Evolutionary conservation across 768 basidiomycete species (phyloP).

Genomic region (Suillus discolor): DNA sequence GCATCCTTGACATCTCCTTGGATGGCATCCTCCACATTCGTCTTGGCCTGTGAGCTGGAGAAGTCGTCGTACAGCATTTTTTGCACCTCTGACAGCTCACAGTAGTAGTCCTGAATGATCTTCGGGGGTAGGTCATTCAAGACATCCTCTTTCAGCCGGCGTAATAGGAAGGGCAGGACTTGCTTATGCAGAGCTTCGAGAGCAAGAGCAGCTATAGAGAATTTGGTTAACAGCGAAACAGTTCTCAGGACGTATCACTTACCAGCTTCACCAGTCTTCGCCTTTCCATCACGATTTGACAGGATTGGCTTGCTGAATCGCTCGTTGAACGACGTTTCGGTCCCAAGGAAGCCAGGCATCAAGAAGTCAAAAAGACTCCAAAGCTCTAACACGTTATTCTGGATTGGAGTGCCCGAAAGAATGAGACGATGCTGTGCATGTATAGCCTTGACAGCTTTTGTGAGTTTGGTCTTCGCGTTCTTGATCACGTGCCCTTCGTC

Average conservation of each 20-base stretch:
- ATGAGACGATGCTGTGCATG: constrained; percentile 92
- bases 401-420: constrained; percentile 96
- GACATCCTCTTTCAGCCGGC: constrained; percentile 97
- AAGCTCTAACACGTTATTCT: constrained; percentile 97
- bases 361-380: constrained; percentile 99
- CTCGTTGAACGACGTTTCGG: constrained; percentile 91
- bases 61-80: constrained; percentile 95
- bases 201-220: constrained; percentile 76
- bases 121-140: constrained; percentile 95
- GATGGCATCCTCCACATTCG: constrained; percentile 66
- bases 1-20: constrained; percentile 39
- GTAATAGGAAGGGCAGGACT: constrained; percentile 96
- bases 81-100: constrained; percentile 94
- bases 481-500: constrained; percentile 99
- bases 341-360: constrained; percentile 99
- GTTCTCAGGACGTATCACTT: constrained; percentile 29
- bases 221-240: constrained; percentile 8
- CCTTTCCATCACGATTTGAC: constrained; percentile 92
- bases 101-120: constrained; percentile 99
- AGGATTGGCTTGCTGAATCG: constrained; percentile 95
- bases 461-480: constrained; percentile 97
- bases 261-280: constrained; percentile 95
- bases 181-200: constrained; percentile 98
- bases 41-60: constrained; percentile 71
- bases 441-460: constrained; percentile 92